These are phyloP conservation scores for Blastobotrys robertii DNA, from an alignment of 805 yeast species.

Conservation along the genomic window DNA sequence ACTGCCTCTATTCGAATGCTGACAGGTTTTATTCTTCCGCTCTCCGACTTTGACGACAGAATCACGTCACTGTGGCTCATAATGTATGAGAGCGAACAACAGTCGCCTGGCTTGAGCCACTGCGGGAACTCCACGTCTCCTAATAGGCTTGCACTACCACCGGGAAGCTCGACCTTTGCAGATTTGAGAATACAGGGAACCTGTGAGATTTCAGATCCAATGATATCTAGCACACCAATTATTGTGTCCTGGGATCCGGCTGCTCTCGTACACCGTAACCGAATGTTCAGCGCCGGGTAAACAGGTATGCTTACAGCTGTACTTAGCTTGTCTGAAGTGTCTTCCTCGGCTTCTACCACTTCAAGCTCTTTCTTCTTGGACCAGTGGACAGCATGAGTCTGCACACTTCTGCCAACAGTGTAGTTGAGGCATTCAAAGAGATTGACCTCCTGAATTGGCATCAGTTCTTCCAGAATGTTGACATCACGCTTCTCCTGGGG, in stretches of 20 bases:
- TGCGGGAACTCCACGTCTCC: constrained; percentile 23
- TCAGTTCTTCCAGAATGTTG: constrained; percentile 39
- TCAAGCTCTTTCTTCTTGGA: no score
- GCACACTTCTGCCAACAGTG: background rate
- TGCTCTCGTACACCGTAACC: constrained; percentile 39
- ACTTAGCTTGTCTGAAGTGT: background rate
- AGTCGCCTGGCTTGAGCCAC: constrained; percentile 20
- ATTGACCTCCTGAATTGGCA: constrained; percentile 41
- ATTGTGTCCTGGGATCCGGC: constrained; percentile 38
- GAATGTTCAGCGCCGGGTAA: constrained; percentile 34
- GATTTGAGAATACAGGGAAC: constrained; percentile 12
- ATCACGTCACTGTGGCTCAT: constrained; percentile 12
- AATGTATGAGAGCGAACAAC: constrained; percentile 22
- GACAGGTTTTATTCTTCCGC: constrained; percentile 1
- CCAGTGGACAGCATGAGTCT: background rate
- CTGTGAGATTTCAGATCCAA: constrained; percentile 34
- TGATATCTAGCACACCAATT: constrained; percentile 41
- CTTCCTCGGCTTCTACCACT: background rate
- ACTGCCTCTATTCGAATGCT: constrained; percentile 1
- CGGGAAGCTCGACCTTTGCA: constrained; percentile 16
- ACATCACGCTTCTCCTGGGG: background rate
- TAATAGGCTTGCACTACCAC: constrained; percentile 17
- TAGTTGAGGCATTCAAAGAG: constrained; percentile 26
- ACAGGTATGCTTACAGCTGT: constrained; percentile 22
- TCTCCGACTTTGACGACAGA: constrained; percentile 2